Evolutionary conservation across 2,329 filamentous ascomycete species (phyloP).

Genomic region (Colletotrichum abscissum): DNA sequence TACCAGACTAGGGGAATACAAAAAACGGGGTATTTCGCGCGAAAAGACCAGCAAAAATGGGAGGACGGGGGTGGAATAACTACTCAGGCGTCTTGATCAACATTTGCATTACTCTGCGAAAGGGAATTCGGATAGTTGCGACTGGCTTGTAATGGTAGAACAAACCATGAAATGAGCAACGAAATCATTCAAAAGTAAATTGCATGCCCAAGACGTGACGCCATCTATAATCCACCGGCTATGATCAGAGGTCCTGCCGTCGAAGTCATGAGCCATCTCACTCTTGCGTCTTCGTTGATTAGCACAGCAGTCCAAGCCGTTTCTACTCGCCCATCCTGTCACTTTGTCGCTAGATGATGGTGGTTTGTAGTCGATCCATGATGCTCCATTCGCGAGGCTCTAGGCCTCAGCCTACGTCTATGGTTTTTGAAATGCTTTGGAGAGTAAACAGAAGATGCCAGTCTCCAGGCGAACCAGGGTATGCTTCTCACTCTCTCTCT

Average conservation of each 20-base stretch:
- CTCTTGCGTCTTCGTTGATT: too few relatives aligned
- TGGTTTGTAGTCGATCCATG: not conserved
- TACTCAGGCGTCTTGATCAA: slow-evolving; percentile 40
- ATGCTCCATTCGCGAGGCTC: slow-evolving; percentile 30
- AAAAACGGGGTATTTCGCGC: slow-evolving; percentile 21
- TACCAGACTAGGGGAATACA: slow-evolving; percentile 20
- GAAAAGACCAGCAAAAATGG: slow-evolving; percentile 27
- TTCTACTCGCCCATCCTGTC: not conserved
- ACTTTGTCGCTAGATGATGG: not conserved
- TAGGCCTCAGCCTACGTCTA: slow-evolving; percentile 21
- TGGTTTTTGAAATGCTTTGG: slow-evolving; percentile 25
- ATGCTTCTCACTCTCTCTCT: not conserved
- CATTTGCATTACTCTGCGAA: slow-evolving; percentile 40
- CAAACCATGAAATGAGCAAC: slow-evolving; percentile 39
- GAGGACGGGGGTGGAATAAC: slow-evolving; percentile 37
- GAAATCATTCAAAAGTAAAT: slow-evolving; percentile 36
- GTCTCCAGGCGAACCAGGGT: slow-evolving; percentile 7
- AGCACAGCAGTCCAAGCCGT: not conserved
- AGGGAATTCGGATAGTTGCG: slow-evolving; percentile 38
- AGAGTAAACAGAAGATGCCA: slow-evolving; percentile 15
- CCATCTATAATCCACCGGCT: not conserved
- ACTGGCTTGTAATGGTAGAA: slow-evolving; percentile 39
- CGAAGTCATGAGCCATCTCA: too few relatives aligned
- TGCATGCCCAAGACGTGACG: not conserved
- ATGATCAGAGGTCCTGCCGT: too few relatives aligned